Evolutionary conservation across 2,329 filamentous ascomycete genomes (phyloP), one percentile per base, ranked within the genome.

Genomic region (Fusarium mundagurra): DNA sequence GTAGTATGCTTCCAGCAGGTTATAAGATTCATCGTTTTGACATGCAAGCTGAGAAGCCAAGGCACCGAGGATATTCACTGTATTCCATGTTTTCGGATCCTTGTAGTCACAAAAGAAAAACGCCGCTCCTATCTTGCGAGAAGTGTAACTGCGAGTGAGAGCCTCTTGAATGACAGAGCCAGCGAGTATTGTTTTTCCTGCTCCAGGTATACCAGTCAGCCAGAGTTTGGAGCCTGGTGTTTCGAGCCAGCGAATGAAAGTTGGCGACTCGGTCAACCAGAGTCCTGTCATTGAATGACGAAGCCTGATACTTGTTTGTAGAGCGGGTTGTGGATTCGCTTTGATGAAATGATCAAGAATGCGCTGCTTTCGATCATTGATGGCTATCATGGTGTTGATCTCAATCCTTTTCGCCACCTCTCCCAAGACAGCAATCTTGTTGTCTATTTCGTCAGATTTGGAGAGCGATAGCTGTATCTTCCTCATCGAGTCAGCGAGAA

Each of bases 71-170:
- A 74, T 61, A 10, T 66, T 68, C 0, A 27, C 8, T 4, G 16
- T 16, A 0, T 47, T 9, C 29, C 57, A 59, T 5, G 45, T 72
- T 3, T 8, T 17, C 0, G n/a, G 1, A 3, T 55, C 31, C 20
- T 64, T 71, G 24, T 74, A 69, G 2, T 67, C 65, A 22, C 64
- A 76, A 14, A 76, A 74, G 48, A 71, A 69, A 10, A 67, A 69
- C 1, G 39, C 64, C 7, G 31, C 44, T 0, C 53, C 62, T 6
- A 11, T 48, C 0, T 8, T 33, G 0, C 36, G 22, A 6, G n/a
- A 38, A 14, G n/a, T 1, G 16, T 41, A 14, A 12, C 22, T 54
- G 9, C 10, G 24, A 10, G 29, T 5, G 11, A 72, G 29, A 3
- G 44, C 59, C 22, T 76, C 61, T 9, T 68, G 61, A 3, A 69